Evolutionary conservation across 2,329 filamentous ascomycete genomes (phyloP).

Genomic region (Zymoseptoria brevis): DNA sequence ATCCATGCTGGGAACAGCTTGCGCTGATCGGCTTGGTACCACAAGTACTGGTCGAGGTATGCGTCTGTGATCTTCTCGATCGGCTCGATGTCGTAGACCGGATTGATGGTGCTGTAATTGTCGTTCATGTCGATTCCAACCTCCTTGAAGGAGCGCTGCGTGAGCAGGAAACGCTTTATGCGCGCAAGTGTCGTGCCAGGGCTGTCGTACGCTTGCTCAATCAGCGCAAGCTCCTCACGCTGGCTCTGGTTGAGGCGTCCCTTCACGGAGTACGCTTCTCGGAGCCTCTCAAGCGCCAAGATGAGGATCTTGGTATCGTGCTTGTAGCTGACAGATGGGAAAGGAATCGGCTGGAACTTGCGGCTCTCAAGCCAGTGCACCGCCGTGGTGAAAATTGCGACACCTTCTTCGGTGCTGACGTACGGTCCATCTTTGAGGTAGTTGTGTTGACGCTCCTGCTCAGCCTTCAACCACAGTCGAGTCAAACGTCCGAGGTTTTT

Average conservation of each 20-base stretch:
- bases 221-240: constrained; percentile 89
- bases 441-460: constrained; percentile 97
- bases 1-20: constrained; percentile 98
- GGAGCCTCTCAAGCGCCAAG: constrained; percentile 80
- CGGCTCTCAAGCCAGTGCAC: constrained; percentile 98
- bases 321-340: constrained; percentile 98
- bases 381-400: constrained; percentile 97
- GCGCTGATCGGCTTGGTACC: constrained; percentile 97
- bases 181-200: constrained; percentile 90
- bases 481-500: constrained; percentile 96
- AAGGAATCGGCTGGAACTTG: constrained; percentile 97
- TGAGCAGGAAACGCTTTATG: constrained; percentile 95
- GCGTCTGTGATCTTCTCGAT: constrained; percentile 99
- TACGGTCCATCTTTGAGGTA: constrained; percentile 99
- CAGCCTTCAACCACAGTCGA: constrained; percentile 91
- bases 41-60: constrained; percentile 95
- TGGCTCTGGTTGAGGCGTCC: constrained; percentile 94
- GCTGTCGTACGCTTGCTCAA: constrained; percentile 97
- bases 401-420: constrained; percentile 94
- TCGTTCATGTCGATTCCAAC: constrained; percentile 99
- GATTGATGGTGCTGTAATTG: constrained; percentile 98
- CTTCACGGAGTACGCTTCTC: constrained; percentile 96
- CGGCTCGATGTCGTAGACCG: constrained; percentile 96
- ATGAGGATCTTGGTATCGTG: constrained; percentile 99
- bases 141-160: constrained; percentile 97